A percentile compares a stretch with the other conserved stretches of the same genome.
phyloP scores from a whole-genome alignment of 306 rosid species.

The Cucurbita pepo region DNA sequence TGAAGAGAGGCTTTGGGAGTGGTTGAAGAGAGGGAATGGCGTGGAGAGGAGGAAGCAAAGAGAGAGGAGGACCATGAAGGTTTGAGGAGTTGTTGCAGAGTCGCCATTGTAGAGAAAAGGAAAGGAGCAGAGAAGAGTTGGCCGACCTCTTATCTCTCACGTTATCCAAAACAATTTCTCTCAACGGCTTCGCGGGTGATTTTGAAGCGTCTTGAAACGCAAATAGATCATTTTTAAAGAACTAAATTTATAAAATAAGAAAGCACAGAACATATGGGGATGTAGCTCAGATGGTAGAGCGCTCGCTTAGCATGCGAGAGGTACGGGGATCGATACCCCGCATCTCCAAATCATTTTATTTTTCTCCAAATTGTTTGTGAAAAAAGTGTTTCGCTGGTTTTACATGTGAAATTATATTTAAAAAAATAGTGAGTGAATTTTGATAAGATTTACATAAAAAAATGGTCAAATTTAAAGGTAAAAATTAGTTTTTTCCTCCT shows the following conservation, averaged over 20 bases:
- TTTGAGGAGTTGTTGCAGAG: constrained; percentile 40
- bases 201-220: constrained; percentile 3
- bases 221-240: neutral
- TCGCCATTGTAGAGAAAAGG: constrained; percentile 33
- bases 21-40: constrained; percentile 12
- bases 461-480: no score
- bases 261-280: constrained; percentile 8
- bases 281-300: constrained; percentile 99
- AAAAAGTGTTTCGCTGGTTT: no score
- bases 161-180: constrained; percentile 21
- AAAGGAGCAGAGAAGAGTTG: neutral
- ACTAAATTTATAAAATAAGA: neutral
- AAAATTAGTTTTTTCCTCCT: no score
- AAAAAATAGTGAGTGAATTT: no score
- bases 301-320: constrained; percentile 96
- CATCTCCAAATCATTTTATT: constrained; percentile 36
- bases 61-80: constrained; percentile 29
- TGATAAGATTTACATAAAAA: no score
- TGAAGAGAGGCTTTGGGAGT: constrained; percentile 29
- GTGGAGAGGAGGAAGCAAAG: constrained; percentile 10
- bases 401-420: no score
- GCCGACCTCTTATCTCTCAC: constrained; percentile 17
- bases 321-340: constrained; percentile 85
- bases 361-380: no score
- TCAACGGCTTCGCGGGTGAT: constrained; percentile 39